Base-by-base conservation (phyloP, 768 basidiomycete genomes). In the Sporobolomyces phaffii region DNA sequence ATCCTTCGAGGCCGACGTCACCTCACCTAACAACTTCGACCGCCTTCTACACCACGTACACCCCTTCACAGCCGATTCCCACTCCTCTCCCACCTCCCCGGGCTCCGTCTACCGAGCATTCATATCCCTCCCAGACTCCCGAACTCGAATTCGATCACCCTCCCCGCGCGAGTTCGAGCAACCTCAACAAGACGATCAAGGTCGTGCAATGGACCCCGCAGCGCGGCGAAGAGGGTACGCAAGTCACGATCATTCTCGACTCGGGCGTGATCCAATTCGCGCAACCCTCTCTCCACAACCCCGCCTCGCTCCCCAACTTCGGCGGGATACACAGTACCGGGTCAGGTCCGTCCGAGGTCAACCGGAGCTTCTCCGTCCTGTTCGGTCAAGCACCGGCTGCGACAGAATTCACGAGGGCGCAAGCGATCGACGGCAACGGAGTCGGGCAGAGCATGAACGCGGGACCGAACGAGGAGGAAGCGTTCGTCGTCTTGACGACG, bases 401-500 rank as follows among this genome's bases (percentile, higher is more conserved):
- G 43, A 72, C 70, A 1, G 47, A 56, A 28, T 62, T 59, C 33
- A 68, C 70, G 11, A 22, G 70, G 10, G 70, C 70, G n/a, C 33
- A 59, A n/a, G 50, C 33, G 49, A 68, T 72, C 43, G 65, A 72
- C 33, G 70, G 65, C 8, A 65, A 68, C 50, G 70, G 70, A 10
- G 65, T 72, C 18, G 65, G 65, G 24, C 40, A 57, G 45, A 65
- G 65, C 44, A 71, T 71, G 69, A 41, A 5, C n/a, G 53, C 57
- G 22, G 69, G 69, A 11, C 51, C 44, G 43, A 47, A 60, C 33
- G 62, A 61, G 50, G 54, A 53, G 14, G 70, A 72, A 15, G 65
- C 70, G 28, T 72, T 72, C 18, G 70, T 72, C 17, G 63, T 72
- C 3, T 26, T 72, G 53, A 64, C 70, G 44, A 62, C 65, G n/a